phyloP scores from a whole-genome alignment of 345 rosid genomes.

The Carallia pectinifolia region DNA sequence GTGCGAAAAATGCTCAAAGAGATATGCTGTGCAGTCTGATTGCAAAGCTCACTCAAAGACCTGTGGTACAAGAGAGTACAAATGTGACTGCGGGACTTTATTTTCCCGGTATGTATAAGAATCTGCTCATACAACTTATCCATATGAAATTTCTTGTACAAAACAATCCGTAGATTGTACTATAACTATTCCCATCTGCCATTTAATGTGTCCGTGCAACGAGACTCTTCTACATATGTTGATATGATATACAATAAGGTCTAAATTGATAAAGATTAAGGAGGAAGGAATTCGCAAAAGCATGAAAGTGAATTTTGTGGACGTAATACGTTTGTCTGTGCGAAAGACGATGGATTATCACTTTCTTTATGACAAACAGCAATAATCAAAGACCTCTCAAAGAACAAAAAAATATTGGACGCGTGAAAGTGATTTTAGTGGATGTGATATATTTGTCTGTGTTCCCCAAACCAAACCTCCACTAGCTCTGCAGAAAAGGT shows the following conservation, averaged over 20 bases:
- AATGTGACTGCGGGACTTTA: conserved; percentile 90
- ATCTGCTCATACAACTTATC: neutral
- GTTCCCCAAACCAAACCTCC: conserved; percentile 1
- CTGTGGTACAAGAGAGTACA: conserved; percentile 94
- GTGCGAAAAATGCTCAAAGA: conserved; percentile 91
- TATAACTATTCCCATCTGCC: too few relatives aligned
- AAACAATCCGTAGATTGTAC: too few relatives aligned
- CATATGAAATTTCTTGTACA: neutral
- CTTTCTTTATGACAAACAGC: neutral
- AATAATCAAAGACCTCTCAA: conserved; percentile 3
- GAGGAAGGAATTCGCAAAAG: conserved; percentile 4
- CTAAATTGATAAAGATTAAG: neutral
- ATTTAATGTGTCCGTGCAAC: too few relatives aligned
- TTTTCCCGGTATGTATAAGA: conserved; percentile 62
- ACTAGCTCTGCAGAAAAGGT: neutral
- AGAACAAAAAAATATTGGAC: conserved; percentile 6
- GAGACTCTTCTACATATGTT: neutral
- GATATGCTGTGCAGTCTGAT: conserved; percentile 95
- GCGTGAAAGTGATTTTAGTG: conserved; percentile 21
- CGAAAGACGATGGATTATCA: neutral
- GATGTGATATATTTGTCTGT: conserved; percentile 17
- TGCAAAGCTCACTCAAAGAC: conserved; percentile 99
- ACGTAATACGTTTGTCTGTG: conserved; percentile 11
- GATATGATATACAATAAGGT: neutral
- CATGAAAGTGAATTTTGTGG: conserved; percentile 13